Conservation (phyloP, 2,329 filamentous ascomycete genomes). For the Phialophora tarda region DNA sequence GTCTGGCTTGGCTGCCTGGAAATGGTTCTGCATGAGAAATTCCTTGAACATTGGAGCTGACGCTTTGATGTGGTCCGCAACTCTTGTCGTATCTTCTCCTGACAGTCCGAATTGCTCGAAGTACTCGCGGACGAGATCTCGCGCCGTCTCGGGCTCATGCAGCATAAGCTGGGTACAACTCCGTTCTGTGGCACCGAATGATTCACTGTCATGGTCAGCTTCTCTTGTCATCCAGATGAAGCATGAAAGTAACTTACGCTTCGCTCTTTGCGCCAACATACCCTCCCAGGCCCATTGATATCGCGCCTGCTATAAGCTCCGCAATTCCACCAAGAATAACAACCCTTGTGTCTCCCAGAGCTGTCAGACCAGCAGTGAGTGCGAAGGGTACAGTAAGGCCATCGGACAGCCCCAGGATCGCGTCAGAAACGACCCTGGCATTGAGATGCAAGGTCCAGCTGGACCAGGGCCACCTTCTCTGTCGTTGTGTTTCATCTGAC, state of each 20-base stretch:
- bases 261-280: slow-evolving; percentile 68
- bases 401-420: slow-evolving; percentile 78
- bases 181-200: slow-evolving; percentile 31
- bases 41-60: slow-evolving; percentile 33
- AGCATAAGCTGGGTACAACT: slow-evolving; percentile 45
- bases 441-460: slow-evolving; percentile 24
- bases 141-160: slow-evolving; percentile 53
- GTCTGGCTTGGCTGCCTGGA: slow-evolving; percentile 30
- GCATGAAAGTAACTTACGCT: slow-evolving; percentile 41
- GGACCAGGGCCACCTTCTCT: slow-evolving; percentile 21
- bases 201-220: slow-evolving; percentile 31
- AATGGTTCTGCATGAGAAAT: slow-evolving; percentile 36
- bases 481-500: background rate
- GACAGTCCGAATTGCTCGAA: slow-evolving; percentile 59
- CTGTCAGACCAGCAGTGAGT: slow-evolving; percentile 71
- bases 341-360: slow-evolving; percentile 66
- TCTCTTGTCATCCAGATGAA: background rate
- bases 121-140: slow-evolving; percentile 52
- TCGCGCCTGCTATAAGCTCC: slow-evolving; percentile 75
- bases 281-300: slow-evolving; percentile 77
- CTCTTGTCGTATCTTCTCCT: slow-evolving; percentile 38
- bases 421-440: slow-evolving; percentile 51
- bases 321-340: slow-evolving; percentile 75
- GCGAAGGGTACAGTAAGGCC: slow-evolving; percentile 81
- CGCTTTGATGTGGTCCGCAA: slow-evolving; percentile 34